Percentiles rank a stretch among this genome's conserved stretches.
These are phyloP conservation scores for Epipyxis sp. DNA, from an alignment of 108 stramenopile genomes.

Conservation along the genomic window DNA sequence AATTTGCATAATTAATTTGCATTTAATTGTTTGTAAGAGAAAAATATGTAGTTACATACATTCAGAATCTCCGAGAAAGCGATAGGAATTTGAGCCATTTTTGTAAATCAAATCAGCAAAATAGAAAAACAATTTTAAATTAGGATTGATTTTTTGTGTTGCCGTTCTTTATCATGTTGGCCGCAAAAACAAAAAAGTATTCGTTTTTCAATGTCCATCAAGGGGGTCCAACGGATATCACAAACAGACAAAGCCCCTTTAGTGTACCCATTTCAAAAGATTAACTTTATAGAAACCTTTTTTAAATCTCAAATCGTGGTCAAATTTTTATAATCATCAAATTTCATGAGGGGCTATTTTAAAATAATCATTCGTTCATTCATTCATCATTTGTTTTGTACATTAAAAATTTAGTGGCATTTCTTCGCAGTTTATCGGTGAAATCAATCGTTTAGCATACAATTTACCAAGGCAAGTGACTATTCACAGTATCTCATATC, in stretches of 20 bases:
- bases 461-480: neutral
- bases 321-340: conserved; percentile 22
- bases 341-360: conserved; percentile 19
- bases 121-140: too few relatives aligned
- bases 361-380: too few relatives aligned
- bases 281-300: neutral
- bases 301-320: neutral
- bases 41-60: conserved; percentile 32
- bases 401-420: neutral
- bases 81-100: conserved; percentile 18
- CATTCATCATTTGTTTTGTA: too few relatives aligned
- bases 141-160: too few relatives aligned
- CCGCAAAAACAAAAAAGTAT: too few relatives aligned
- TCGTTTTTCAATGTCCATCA: too few relatives aligned
- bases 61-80: conserved; percentile 45
- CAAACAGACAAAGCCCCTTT: conserved; percentile 11
- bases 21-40: conserved; percentile 15
- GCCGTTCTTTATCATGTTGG: too few relatives aligned
- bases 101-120: too few relatives aligned
- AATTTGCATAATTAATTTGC: conserved; percentile 1
- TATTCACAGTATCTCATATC: conserved; percentile 32
- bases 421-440: neutral
- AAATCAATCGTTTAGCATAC: too few relatives aligned
- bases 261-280: neutral
- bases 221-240: too few relatives aligned